Percentiles rank a stretch among this genome's conserved stretches.
Evolutionary conservation across 768 basidiomycete species (phyloP).

Genomic region (Mycena vulgaris): DNA sequence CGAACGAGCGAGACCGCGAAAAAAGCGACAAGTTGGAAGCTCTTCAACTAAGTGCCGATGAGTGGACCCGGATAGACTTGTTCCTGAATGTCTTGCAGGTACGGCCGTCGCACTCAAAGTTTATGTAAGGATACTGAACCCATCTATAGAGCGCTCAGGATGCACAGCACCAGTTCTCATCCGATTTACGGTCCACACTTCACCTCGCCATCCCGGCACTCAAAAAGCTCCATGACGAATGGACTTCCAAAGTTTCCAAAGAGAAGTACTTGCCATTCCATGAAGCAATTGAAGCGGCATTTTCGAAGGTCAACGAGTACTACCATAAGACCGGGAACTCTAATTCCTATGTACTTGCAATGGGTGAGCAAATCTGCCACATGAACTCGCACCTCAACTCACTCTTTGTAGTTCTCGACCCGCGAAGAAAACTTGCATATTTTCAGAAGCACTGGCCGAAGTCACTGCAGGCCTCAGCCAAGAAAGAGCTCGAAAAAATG

Average conservation of each 20-base stretch:
- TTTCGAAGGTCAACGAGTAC: conserved; percentile 51
- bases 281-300: conserved; percentile 43
- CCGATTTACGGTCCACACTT: conserved; percentile 41
- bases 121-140: conserved; percentile 1
- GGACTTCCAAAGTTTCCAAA: conserved; percentile 28
- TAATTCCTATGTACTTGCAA: conserved; percentile 50
- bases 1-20: conserved; percentile 35
- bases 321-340: conserved; percentile 50
- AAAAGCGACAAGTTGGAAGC: conserved; percentile 35
- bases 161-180: conserved; percentile 51
- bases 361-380: conserved; percentile 44
- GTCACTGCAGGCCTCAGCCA: conserved; percentile 36
- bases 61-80: conserved; percentile 43
- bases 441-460: conserved; percentile 47
- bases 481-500: conserved; percentile 34
- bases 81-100: conserved; percentile 31
- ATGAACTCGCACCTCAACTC: background rate
- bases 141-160: conserved; percentile 45
- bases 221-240: conserved; percentile 46
- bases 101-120: background rate
- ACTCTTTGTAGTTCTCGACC: conserved; percentile 22
- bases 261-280: conserved; percentile 41
- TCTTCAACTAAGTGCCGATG: conserved; percentile 35
- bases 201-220: conserved; percentile 48
- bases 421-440: conserved; percentile 5